phyloP scores from a whole-genome alignment of 805 yeast species.

The Candida saitoana region DNA sequence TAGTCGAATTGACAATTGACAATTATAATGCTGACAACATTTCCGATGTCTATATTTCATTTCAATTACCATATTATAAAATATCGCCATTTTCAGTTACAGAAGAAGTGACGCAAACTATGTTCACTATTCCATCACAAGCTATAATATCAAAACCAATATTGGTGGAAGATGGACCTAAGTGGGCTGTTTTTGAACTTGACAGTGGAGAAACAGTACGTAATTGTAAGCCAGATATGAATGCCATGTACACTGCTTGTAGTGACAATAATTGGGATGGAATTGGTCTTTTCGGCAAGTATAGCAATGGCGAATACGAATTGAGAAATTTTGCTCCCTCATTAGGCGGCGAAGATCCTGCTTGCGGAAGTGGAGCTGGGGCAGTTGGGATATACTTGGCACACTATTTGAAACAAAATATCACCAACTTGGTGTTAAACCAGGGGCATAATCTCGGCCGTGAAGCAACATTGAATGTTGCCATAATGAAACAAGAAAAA shows the following conservation, averaged over 20 bases:
- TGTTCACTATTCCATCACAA: constrained; percentile 8
- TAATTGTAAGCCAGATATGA: constrained; percentile 27
- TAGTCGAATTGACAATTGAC: constrained; percentile 29
- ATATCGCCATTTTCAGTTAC: constrained; percentile 8
- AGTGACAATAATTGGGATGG: constrained; percentile 25
- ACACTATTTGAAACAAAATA: constrained; percentile 6
- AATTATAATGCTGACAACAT: constrained; percentile 9
- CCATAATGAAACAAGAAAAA: constrained; percentile 10
- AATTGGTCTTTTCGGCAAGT: constrained; percentile 35
- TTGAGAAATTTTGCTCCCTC: constrained; percentile 46
- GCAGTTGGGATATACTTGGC: constrained; percentile 24
- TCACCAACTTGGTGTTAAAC: constrained; percentile 26
- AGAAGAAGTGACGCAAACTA: not conserved
- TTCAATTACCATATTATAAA: constrained; percentile 23
- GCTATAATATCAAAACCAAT: constrained; percentile 17
- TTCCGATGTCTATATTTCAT: constrained; percentile 14
- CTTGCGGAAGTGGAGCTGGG: constrained; percentile 48
- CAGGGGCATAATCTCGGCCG: constrained; percentile 40
- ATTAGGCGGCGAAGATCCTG: constrained; percentile 50
- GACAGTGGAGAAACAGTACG: constrained; percentile 27
- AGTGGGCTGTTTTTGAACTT: constrained; percentile 40
- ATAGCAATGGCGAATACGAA: constrained; percentile 18
- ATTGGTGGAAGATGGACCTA: constrained; percentile 42
- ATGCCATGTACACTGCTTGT: constrained; percentile 15
- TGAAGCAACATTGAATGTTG: constrained; percentile 32